Conservation (phyloP, 306 rosid genomes). For the Cucurbita maxima region DNA sequence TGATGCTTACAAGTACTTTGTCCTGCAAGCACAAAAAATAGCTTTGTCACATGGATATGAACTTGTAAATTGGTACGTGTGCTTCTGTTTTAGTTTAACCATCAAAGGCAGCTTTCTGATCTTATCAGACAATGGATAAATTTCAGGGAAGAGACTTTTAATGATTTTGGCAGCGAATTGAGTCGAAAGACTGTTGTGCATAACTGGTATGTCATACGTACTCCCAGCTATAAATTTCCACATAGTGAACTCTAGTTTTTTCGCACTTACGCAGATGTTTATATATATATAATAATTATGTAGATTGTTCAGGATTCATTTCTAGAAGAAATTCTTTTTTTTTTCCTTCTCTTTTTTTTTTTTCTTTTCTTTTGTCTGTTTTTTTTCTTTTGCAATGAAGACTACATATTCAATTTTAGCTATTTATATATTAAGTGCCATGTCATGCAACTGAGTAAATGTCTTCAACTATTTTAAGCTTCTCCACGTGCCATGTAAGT, state of each 20-base stretch:
- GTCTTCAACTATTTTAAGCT: not conserved
- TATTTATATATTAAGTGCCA: not conserved
- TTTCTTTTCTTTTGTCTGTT: too few species aligned
- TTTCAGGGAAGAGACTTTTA: constrained; percentile 37
- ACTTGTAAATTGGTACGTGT: constrained; percentile 29
- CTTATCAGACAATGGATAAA: not conserved
- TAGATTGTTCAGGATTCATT: not conserved
- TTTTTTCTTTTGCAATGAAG: too few species aligned
- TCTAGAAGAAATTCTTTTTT: not conserved
- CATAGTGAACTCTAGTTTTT: not conserved
- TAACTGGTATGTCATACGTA: constrained; percentile 21
- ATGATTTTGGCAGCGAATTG: constrained; percentile 22
- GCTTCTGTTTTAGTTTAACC: not conserved
- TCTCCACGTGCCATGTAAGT: not conserved
- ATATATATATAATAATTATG: not conserved
- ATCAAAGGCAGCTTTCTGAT: not conserved
- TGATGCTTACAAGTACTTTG: constrained; percentile 25
- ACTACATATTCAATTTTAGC: not conserved
- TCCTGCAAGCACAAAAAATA: constrained; percentile 25
- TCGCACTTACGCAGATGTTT: not conserved
- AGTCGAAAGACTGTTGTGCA: constrained; percentile 33
- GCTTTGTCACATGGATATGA: constrained; percentile 33
- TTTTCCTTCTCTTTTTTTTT: too few species aligned
- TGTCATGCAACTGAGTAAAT: not conserved
- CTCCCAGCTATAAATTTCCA: not conserved